Base-by-base conservation (phyloP, 192 early-diverging fungal species). In the Coemansia sp. region DNA sequence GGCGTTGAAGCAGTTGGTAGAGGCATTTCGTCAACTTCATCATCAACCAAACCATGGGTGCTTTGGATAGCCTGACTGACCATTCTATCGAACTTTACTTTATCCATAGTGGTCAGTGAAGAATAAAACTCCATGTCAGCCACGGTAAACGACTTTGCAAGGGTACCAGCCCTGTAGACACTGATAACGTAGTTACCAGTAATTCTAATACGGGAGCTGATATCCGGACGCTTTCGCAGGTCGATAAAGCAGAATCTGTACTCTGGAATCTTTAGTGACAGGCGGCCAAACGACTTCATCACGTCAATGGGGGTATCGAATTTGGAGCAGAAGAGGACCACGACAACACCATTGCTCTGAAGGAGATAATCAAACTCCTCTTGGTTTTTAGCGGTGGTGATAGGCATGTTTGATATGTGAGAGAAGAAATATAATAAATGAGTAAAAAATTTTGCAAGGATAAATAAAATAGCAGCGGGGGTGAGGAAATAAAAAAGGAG, bases 71-170 rank as follows among this genome's bases (percentile, higher is more conserved):
- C 34, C 34, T 36, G 13, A 2, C 19, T 20, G 4, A 54, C 52
- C 15, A 54, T 31, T 6, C 17, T 6, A 15, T 54, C 52, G 15
- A 54, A 19, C 11, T 1, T 1, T 5, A 6, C 29, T 30, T 54
- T 54, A n/a, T 54, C 52, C 52, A 54, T 54, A 17, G 52, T 54
- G 5, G 27, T 7, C 28, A 54, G 29, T 10, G n/a, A 31, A 54
- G 52, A n/a, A n/a, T 54, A 54, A 17, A 54, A 54, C 52, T 54
- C 52, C 52, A 54, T 54, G 17, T 54, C 28, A 5, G 52, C 52
- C 23, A 54, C 5, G 1, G 52, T 54, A 17, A 54, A 54, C 3
- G 52, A 9, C 11, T 29, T 28, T 54, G 52, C 28, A 31, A 54
- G 52, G 11, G 29, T 17, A 11, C 52, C 28, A 30, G 6, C 8